Evolutionary conservation across 352 stramenopile genomes (phyloP).

Genomic region (Globisporangium takayamanum): DNA sequence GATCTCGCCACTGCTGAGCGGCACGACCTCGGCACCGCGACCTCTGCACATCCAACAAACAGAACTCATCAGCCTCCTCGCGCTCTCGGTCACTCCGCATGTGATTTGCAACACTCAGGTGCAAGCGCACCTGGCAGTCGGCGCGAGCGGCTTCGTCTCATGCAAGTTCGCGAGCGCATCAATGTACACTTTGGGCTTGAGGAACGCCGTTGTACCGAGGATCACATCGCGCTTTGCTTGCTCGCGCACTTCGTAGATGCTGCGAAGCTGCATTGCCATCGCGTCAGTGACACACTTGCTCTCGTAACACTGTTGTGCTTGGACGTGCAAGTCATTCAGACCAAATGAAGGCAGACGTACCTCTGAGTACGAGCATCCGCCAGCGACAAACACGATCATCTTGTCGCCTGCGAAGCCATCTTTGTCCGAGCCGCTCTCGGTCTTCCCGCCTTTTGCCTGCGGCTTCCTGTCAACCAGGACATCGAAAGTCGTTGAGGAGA

Average conservation of each 20-base stretch:
- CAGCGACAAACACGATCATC: conserved; percentile 94
- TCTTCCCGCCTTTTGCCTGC: conserved; percentile 18
- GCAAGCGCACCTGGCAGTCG: conserved; percentile 11
- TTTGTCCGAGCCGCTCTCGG: conserved; percentile 27
- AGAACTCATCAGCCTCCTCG: neutral
- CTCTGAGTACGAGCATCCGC: conserved; percentile 93
- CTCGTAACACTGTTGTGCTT: no score
- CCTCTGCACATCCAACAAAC: conserved; percentile 15
- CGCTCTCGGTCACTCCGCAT: no score
- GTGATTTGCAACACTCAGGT: neutral
- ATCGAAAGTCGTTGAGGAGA: neutral
- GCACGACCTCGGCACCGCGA: conserved; percentile 43
- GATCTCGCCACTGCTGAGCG: conserved; percentile 57
- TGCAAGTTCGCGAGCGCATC: conserved; percentile 58
- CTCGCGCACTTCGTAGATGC: conserved; percentile 67
- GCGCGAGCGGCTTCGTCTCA: conserved; percentile 29
- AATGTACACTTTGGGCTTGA: conserved; percentile 53
- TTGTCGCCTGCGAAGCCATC: conserved; percentile 75
- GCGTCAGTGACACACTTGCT: no score
- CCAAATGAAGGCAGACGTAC: conserved; percentile 24
- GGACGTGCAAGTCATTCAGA: no score
- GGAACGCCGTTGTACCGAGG: conserved; percentile 62
- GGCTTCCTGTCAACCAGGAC: conserved; percentile 25
- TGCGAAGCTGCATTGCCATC: conserved; percentile 41
- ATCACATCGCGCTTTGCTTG: conserved; percentile 69